phyloP scores from a whole-genome alignment of 2,329 filamentous ascomycete species.

The Cytospora leucostoma region DNA sequence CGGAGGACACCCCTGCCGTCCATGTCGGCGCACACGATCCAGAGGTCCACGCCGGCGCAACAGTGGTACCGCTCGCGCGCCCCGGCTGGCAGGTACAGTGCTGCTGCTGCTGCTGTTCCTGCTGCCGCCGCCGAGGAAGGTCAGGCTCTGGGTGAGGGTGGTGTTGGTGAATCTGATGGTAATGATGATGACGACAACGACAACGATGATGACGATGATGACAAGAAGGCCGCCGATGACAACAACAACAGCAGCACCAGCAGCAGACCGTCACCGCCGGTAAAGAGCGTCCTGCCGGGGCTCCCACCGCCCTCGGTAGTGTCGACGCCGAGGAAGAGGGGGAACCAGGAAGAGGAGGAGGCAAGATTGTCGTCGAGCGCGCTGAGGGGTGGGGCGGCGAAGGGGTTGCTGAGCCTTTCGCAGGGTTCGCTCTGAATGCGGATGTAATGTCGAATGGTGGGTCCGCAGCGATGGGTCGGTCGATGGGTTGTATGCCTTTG shows the following conservation, averaged over 20 bases:
- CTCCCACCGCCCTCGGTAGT: conserved; percentile 19
- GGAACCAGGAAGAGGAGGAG: conserved; percentile 35
- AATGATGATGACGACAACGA: conserved; percentile 9
- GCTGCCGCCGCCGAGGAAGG: not conserved
- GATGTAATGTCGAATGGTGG: not conserved
- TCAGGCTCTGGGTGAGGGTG: conserved; percentile 23
- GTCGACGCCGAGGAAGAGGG: conserved; percentile 24
- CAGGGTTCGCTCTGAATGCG: conserved; percentile 13
- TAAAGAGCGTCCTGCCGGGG: conserved; percentile 30
- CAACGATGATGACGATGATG: not conserved
- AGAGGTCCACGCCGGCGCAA: conserved; percentile 26
- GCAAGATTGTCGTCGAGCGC: conserved; percentile 47
- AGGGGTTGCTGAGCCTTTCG: conserved; percentile 52
- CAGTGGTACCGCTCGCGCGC: conserved; percentile 26
- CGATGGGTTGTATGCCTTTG: not conserved
- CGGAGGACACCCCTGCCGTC: conserved; percentile 26
- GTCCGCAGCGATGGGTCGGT: not conserved
- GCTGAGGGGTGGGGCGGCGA: conserved; percentile 52
- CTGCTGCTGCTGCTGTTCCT: conserved; percentile 24
- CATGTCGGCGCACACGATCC: conserved; percentile 25
- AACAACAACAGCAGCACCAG: too few relatives aligned
- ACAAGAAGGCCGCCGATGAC: conserved; percentile 13
- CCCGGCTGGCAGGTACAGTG: conserved; percentile 22
- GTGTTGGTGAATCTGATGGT: conserved; percentile 16
- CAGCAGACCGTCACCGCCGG: conserved; percentile 26